Evolutionary conservation across 345 rosid genomes (phyloP).

Genomic region (Cochlearia excelsa): DNA sequence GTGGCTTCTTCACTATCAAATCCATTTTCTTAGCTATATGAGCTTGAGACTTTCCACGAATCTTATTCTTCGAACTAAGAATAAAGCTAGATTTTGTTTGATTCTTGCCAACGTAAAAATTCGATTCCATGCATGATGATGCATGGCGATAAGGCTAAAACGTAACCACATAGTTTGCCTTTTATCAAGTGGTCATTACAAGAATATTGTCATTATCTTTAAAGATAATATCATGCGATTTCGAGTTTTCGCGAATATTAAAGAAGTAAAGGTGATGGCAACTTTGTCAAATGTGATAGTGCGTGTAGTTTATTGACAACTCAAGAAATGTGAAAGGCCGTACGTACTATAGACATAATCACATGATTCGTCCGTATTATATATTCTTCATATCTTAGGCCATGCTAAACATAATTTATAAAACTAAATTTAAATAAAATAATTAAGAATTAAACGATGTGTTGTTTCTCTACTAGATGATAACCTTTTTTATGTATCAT

Average conservation of each 20-base stretch:
- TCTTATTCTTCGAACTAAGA: too few relatives aligned
- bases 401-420: background rate
- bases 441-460: background rate
- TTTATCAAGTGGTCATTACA: background rate
- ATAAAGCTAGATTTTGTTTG: too few relatives aligned
- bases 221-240: conserved; percentile 14
- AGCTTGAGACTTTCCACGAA: too few relatives aligned
- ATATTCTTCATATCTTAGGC: conserved; percentile 17
- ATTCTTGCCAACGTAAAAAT: too few relatives aligned
- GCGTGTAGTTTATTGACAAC: conserved; percentile 3
- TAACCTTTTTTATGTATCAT: too few relatives aligned
- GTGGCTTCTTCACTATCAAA: too few relatives aligned
- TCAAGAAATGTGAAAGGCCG: conserved; percentile 16
- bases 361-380: conserved; percentile 19
- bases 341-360: background rate
- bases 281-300: conserved; percentile 5
- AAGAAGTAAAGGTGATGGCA: conserved; percentile 5
- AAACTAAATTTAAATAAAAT: too few relatives aligned
- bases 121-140: too few relatives aligned
- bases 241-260: conserved; percentile 25
- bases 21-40: too few relatives aligned
- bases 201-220: too few relatives aligned
- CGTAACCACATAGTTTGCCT: background rate
- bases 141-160: background rate
- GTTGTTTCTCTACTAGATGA: background rate